phyloP scores from a whole-genome alignment of 306 rosid species.

The Rosa chinensis region DNA sequence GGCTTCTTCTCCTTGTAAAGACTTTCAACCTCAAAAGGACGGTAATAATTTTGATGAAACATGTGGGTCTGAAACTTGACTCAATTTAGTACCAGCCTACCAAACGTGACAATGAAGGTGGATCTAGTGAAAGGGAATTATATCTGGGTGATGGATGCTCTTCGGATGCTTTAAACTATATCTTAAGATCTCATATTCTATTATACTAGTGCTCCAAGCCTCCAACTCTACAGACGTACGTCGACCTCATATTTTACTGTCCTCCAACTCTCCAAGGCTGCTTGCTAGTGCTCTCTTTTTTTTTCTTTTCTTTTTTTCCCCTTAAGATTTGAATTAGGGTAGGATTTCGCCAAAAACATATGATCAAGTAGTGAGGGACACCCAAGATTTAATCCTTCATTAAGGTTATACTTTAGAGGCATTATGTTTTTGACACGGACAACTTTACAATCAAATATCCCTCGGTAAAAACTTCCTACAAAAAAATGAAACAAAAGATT shows the following conservation, averaged over 20 bases:
- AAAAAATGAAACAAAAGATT: too few species aligned
- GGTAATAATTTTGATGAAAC: background rate
- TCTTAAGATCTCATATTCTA: background rate
- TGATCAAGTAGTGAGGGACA: too few species aligned
- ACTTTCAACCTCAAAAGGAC: background rate
- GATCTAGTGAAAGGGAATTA: background rate
- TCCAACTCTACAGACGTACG: background rate
- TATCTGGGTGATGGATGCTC: background rate
- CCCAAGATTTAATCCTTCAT: too few species aligned
- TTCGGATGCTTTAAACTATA: background rate
- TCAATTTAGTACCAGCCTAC: background rate
- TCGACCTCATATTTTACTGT: background rate
- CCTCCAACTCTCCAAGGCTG: too few species aligned
- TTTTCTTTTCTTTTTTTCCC: too few species aligned
- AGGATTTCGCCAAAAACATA: too few species aligned
- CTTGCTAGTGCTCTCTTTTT: too few species aligned
- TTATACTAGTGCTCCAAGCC: background rate
- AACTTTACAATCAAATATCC: too few species aligned
- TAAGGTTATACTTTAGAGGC: too few species aligned
- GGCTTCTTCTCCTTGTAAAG: background rate
- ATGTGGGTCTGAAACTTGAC: background rate
- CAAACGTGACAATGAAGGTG: background rate
- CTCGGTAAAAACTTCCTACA: too few species aligned
- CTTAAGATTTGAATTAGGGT: too few species aligned
- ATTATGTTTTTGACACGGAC: too few species aligned